Evolutionary conservation across 345 rosid species (phyloP), one percentile per base, ranked within the genome.

Genomic region (Gossypium ekmanianum): DNA sequence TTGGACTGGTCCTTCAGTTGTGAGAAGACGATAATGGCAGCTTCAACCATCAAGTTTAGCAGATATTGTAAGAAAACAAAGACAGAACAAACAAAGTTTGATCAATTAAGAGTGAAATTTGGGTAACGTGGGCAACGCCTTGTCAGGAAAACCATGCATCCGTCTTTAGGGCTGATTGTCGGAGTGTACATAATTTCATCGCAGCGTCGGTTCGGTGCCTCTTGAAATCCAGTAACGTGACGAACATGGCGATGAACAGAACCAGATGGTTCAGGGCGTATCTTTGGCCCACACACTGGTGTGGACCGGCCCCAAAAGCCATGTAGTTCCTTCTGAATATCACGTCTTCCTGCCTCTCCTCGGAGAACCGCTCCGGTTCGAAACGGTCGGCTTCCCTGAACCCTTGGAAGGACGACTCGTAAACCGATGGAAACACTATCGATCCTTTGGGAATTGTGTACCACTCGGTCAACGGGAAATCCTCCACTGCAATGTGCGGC

Each of bases 251-350:
- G 10, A 89, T 86, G 80, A 92, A 92, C 24, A 94, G 87, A 26
- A 87, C 92, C 47, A 94, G 85, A 43, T 92, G 94, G 75, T 91
- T 92, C 58, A 89, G 7, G 0, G 98, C 98, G 69, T 94, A 92
- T 74, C 94, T 83, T 83, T 94, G 97, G 3, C 98, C 98, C 75
- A 92, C 91, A 13, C 98, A 94, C 75, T 91, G 97, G 86, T 94
- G 98, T 59, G 97, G 55, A 1, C 98, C 98, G 1, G 93, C 88
- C 10, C 98, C 98, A 5, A 94, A 94, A 0, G 93, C 90, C 55
- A 94, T 12, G 71, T 84, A 94, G 72, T 92, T 87, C 54, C 81
- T 79, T 72, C 84, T 92, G 81, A 47, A 82, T 4, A 85, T 8
- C 77, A 84, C 88, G 12, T 88, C 94, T 83, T 91, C 97, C 9